A percentile compares a stretch with the other conserved stretches of the same genome.
phyloP scores from a whole-genome alignment of 2,329 filamentous ascomycete genomes.

The Pleoardoris graminearum region DNA sequence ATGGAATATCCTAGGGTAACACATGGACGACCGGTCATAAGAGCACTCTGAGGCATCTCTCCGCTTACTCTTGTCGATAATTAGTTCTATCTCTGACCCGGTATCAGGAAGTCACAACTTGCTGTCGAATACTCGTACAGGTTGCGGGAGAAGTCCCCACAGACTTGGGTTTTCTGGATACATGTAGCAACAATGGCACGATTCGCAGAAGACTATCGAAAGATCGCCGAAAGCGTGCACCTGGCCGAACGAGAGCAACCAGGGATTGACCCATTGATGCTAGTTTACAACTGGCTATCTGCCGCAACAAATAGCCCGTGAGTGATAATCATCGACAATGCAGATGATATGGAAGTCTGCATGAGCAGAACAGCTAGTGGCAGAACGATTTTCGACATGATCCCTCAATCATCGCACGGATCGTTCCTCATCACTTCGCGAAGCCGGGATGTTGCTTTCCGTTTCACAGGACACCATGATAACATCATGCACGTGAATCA shows the following conservation, averaged over 20 bases:
- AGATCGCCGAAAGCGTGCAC: constrained; percentile 17
- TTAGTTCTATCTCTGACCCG: no score
- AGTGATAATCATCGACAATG: constrained; percentile 27
- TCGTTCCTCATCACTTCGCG: constrained; percentile 17
- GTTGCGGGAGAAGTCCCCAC: constrained; percentile 6
- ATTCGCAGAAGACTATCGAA: constrained; percentile 14
- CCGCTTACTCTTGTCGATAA: no score
- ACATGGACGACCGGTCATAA: no score
- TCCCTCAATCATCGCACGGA: constrained; percentile 21
- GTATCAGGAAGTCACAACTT: constrained; percentile 23
- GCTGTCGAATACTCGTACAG: constrained; percentile 20
- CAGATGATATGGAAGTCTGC: constrained; percentile 19
- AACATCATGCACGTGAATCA: constrained; percentile 13
- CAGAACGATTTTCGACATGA: constrained; percentile 10
- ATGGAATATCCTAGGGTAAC: no score
- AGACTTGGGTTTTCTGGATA: constrained; percentile 22
- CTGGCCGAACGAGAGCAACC: constrained; percentile 14
- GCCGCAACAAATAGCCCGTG: constrained; percentile 18
- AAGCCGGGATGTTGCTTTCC: constrained; percentile 14
- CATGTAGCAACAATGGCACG: constrained; percentile 12
- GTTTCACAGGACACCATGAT: constrained; percentile 10
- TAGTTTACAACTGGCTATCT: constrained; percentile 20
- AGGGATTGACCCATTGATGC: constrained; percentile 12
- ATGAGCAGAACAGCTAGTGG: neutral
- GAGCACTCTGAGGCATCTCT: no score